phyloP scores from a whole-genome alignment of 2,329 filamentous ascomycete genomes.

The Gliomastix tumulicola region DNA sequence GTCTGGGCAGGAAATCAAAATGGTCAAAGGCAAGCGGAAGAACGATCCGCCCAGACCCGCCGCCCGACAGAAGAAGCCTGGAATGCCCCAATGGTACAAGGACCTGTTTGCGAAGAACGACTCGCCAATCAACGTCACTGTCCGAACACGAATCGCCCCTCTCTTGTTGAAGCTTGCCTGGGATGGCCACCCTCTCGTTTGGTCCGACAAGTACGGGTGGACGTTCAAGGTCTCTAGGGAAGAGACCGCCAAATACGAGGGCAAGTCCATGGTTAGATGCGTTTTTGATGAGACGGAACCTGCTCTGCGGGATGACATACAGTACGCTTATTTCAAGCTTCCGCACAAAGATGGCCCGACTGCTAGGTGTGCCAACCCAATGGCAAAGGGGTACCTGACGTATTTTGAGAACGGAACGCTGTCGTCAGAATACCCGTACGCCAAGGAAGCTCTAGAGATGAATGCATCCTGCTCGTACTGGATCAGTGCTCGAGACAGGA shows the following conservation, averaged over 20 bases:
- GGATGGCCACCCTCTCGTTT: constrained; percentile 84
- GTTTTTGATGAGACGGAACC: constrained; percentile 71
- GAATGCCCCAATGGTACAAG: constrained; percentile 95
- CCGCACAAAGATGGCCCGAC: constrained; percentile 92
- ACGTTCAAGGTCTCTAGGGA: constrained; percentile 69
- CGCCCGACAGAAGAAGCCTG: constrained; percentile 83
- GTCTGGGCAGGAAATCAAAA: constrained; percentile 86
- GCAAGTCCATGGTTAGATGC: constrained; percentile 66
- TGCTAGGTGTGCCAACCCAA: constrained; percentile 75
- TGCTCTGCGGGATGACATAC: constrained; percentile 57
- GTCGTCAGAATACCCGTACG: constrained; percentile 81
- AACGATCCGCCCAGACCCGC: constrained; percentile 69
- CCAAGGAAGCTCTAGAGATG: constrained; percentile 95
- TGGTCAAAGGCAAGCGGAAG: constrained; percentile 89
- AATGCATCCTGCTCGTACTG: constrained; percentile 98
- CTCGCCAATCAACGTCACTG: constrained; percentile 67
- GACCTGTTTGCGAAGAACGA: constrained; percentile 70
- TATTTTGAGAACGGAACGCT: constrained; percentile 89
- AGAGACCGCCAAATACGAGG: constrained; percentile 57
- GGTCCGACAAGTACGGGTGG: constrained; percentile 93
- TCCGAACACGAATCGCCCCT: constrained; percentile 82
- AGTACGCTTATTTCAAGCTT: constrained; percentile 77
- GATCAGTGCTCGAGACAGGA: constrained; percentile 92
- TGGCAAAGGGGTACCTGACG: constrained; percentile 83
- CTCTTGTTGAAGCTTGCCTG: constrained; percentile 77